phyloP scores from a whole-genome alignment of 2,329 filamentous ascomycete species.

The Aureobasidium mangrovei region DNA sequence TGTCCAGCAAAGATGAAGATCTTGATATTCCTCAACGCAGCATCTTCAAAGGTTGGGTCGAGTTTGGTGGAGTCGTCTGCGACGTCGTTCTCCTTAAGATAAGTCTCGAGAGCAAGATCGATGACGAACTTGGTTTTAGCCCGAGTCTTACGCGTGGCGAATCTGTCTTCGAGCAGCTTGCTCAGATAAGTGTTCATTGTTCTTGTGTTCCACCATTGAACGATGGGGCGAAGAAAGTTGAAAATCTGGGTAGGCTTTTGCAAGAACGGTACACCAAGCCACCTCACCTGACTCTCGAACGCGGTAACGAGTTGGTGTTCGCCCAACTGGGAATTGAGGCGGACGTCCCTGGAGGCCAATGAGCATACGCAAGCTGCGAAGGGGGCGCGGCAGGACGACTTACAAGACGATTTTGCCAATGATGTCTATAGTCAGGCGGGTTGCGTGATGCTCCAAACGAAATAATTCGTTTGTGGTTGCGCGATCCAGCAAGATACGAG shows the following conservation, averaged over 20 bases:
- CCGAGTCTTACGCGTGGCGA: conserved; percentile 25
- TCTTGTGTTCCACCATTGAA: conserved; percentile 28
- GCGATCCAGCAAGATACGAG: conserved; percentile 27
- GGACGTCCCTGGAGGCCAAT: conserved; percentile 22
- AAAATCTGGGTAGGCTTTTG: conserved; percentile 30
- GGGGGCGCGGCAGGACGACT: background rate
- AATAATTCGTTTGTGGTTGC: conserved; percentile 31
- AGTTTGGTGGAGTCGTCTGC: conserved; percentile 23
- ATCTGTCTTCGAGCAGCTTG: conserved; percentile 30
- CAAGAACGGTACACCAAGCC: conserved; percentile 27
- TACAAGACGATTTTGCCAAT: conserved; percentile 33
- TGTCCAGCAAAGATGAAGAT: conserved; percentile 37
- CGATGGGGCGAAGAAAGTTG: conserved; percentile 29
- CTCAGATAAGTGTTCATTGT: conserved; percentile 30
- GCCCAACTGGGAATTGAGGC: conserved; percentile 29
- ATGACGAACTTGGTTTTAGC: conserved; percentile 28
- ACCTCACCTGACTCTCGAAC: conserved; percentile 29
- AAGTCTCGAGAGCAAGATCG: conserved; percentile 30
- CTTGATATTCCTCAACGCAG: conserved; percentile 31
- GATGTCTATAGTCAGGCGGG: conserved; percentile 34
- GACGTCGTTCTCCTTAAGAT: conserved; percentile 28
- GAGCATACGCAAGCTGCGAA: background rate
- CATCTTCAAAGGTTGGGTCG: conserved; percentile 29
- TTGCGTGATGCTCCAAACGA: conserved; percentile 32
- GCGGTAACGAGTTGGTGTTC: conserved; percentile 30